These are phyloP conservation scores for Plasmodium chabaudi DNA, from an alignment of 169 alveolate species.

Conservation along the genomic window DNA sequence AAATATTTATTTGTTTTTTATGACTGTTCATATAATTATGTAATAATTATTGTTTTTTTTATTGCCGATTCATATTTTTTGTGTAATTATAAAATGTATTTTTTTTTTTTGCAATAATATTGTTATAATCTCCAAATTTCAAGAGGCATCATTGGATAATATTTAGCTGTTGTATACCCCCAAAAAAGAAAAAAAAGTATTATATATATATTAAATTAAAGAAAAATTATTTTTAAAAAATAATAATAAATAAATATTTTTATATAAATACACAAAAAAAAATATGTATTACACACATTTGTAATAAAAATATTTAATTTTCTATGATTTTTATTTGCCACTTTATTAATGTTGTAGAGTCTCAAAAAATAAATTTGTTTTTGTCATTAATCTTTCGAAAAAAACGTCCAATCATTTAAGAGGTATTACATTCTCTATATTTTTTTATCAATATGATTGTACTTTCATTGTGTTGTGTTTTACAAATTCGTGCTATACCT, in stretches of 20 bases:
- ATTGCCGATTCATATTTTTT: constrained; percentile 1
- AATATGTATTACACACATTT: too few species aligned
- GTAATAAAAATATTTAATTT: too few species aligned
- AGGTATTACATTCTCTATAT: too few species aligned
- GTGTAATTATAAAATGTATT: constrained; percentile 8
- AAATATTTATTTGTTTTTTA: not conserved
- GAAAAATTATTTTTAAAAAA: not conserved
- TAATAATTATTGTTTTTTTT: constrained; percentile 1
- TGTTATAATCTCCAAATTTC: not conserved
- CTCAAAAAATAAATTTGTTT: not conserved
- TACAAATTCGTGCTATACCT: not conserved
- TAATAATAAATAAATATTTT: too few species aligned
- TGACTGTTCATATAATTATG: constrained; percentile 39
- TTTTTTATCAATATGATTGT: too few species aligned
- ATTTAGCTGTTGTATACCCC: not conserved
- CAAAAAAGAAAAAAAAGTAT: not conserved
- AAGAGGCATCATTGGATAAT: constrained; percentile 1
- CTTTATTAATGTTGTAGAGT: too few species aligned
- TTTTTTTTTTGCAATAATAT: not conserved
- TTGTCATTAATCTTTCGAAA: not conserved
- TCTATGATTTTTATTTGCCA: too few species aligned
- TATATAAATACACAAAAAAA: too few species aligned
- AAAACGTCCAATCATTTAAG: too few species aligned
- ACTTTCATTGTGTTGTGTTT: too few species aligned
- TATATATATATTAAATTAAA: not conserved